Conservation (phyloP, 1,139 yeast genomes). For the Suhomyces chickasaworum region DNA sequence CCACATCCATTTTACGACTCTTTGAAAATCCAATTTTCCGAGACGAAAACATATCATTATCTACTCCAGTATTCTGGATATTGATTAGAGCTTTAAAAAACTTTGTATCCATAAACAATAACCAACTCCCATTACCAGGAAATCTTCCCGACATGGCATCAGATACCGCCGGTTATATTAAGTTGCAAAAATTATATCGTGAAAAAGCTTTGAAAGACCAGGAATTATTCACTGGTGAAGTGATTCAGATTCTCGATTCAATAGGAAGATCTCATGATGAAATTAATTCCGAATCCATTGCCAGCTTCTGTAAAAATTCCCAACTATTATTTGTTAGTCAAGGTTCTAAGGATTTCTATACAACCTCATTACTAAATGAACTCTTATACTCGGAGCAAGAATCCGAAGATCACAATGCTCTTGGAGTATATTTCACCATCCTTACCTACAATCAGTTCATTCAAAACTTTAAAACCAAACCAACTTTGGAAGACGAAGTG, state of each 20-base stretch:
- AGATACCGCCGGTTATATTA: conserved; percentile 62
- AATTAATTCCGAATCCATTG: conserved; percentile 40
- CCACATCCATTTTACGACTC: conserved; percentile 36
- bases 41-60: conserved; percentile 19
- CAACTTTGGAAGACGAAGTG: conserved; percentile 25
- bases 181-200: conserved; percentile 58
- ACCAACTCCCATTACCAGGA: conserved; percentile 69
- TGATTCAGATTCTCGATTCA: conserved; percentile 26
- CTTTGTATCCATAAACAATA: conserved; percentile 46
- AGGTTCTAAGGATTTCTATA: conserved; percentile 33
- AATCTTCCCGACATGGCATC: conserved; percentile 89
- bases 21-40: conserved; percentile 27
- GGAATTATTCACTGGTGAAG: conserved; percentile 35
- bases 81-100: conserved; percentile 55
- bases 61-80: conserved; percentile 58
- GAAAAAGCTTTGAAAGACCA: conserved; percentile 59
- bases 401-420: conserved; percentile 24
- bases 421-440: conserved; percentile 41
- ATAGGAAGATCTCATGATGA: conserved; percentile 27
- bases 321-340: conserved; percentile 39
- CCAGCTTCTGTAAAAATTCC: conserved; percentile 62
- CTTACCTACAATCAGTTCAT: conserved; percentile 32
- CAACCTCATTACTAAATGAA: conserved; percentile 18
- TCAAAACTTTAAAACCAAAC: conserved; percentile 20
- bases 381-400: conserved; percentile 20